Evolutionary conservation across 1,284 basidiomycete species (phyloP), one percentile per base, ranked within the genome.

Genomic region (Leccinum fallax): DNA sequence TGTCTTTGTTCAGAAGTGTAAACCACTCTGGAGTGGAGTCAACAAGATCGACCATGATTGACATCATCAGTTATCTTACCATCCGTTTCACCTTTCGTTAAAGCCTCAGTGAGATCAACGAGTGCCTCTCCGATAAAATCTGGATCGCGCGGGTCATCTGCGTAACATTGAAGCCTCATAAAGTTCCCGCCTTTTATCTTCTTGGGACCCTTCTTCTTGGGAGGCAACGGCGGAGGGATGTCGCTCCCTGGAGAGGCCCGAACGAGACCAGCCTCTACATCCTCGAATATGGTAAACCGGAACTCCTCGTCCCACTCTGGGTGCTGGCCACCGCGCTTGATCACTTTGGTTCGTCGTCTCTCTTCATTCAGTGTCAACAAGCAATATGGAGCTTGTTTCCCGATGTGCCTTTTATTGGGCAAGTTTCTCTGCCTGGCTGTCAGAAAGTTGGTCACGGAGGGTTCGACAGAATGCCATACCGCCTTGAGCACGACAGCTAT

Each of bases 241-340:
- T 83, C 81, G 53, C 82, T 79, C 40, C 80, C 82, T 56, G 77
- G 73, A 3, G 80, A 76, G 43, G 82, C 79, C 57, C 82, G 78
- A 28, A 82, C 79, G 28, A 87, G 75, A 8, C 86, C 81, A 69
- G 90, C 89, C 58, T 92, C 86, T 21, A 84, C 79, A 66, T 95
- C 93, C 71, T 97, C 94, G 67, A 84, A 87, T 63, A 99, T 82
- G 34, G 91, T 90, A 77, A 99, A 99, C 53, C 97, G 90, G 67
- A 99, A 83, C 78, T 99, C 97, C 72, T 97, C 95, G 75, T 99
- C 97, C 97, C 97, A 99, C 76, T 94, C 93, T 8, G 97, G 97
- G 76, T 97, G 95, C 76, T 99, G 97, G 4, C 97, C 97, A 58
- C 97, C 97, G 43, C 95, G 90, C 74, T 94, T 96, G 77, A 98